Evolutionary conservation across 306 rosid species (phyloP).

Genomic region (Mimosa pudica): DNA sequence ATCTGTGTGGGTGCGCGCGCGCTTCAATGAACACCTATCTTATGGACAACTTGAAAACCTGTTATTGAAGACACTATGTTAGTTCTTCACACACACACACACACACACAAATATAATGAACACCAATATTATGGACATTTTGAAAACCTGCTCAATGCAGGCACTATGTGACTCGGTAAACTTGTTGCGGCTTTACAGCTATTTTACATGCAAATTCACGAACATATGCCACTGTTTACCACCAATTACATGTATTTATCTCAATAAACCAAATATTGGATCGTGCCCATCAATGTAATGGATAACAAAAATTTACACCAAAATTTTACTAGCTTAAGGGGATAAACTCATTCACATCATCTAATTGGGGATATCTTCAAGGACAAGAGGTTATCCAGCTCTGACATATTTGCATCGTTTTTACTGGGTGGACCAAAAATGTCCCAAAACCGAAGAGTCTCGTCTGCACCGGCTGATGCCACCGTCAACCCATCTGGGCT

Average conservation of each 20-base stretch:
- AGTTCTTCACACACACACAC: no score
- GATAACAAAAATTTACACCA: constrained; percentile 27
- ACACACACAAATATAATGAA: no score
- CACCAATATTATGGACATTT: neutral
- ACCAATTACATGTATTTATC: constrained; percentile 9
- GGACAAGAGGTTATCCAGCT: constrained; percentile 55
- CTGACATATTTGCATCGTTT: constrained; percentile 38
- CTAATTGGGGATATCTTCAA: constrained; percentile 60
- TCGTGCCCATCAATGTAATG: neutral
- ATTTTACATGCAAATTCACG: neutral
- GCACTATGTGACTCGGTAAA: neutral
- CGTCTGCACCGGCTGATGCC: constrained; percentile 76
- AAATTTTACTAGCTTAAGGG: neutral
- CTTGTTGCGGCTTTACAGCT: neutral
- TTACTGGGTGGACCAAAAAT: constrained; percentile 61
- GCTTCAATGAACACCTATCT: neutral
- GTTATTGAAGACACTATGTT: neutral
- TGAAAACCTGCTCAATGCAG: neutral
- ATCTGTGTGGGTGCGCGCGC: neutral
- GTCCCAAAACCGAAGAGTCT: constrained; percentile 76
- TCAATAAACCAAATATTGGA: neutral
- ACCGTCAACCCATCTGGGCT: constrained; percentile 80
- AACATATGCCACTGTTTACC: neutral
- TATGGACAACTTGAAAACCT: neutral
- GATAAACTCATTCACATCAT: constrained; percentile 42